Base-by-base conservation (phyloP, 768 basidiomycete species). In the Kwoniella dendrophila region DNA sequence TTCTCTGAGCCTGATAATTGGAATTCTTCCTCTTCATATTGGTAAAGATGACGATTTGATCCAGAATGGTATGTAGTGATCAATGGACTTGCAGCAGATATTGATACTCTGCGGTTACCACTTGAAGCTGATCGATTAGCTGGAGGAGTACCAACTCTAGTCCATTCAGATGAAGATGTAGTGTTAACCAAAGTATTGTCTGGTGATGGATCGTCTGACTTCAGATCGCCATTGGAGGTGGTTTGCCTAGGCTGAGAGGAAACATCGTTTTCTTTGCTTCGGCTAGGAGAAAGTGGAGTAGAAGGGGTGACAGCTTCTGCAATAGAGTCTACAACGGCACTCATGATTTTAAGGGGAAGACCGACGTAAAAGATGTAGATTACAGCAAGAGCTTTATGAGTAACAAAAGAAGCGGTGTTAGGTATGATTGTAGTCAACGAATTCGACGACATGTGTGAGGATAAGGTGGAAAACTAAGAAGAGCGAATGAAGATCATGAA, bases 281-380 rank as follows among this genome's bases (percentile, higher is more conserved):
- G 12, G 6, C 8, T 20, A 30, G 30, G 24, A n/a, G 34, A 10
- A 34, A 44, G 22, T n/a, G 54, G n/a, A 40, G 41, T 38, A 26
- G 56, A 11, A 27, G 45, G 4, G 3, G 43, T 14, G 18, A 62
- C 30, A 38, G 60, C 54, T 16, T 62, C 60, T 16, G 20, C 14
- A 24, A 62, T 24, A 30, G 53, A 45, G 12, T 62, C 60, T 8
- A 40, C 27, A 3, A 62, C 54, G 12, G 60, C 54, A 22, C 34
- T 56, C 60, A 62, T 62, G 33, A 62, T 50, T 10, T 47, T 50
- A 34, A 49, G 34, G 3, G 60, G 60, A 33, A 62, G 53, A 22
- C 52, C 40, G 14, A 55, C 32, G 44, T 48, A 54, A 34, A 62
- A 41, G 10, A 62, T 49, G 47, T 58, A 58, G n/a, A 58, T 22